Base-by-base conservation (phyloP, 352 stramenopile genomes). In the Globisporangium nagaii region DNA sequence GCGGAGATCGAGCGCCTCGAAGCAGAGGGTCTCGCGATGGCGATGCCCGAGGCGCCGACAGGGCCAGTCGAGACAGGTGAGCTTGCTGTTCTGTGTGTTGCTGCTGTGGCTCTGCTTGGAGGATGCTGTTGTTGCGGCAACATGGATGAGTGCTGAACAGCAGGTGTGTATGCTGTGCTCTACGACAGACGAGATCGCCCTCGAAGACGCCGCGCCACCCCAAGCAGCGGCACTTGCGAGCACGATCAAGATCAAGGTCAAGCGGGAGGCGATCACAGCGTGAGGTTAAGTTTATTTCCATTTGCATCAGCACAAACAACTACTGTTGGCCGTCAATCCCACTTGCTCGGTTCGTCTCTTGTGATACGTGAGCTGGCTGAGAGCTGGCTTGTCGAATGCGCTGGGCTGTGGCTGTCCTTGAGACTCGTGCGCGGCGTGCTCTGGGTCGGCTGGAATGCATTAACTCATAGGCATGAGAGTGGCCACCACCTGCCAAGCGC, bases 1-100 rank as follows among this genome's bases (percentile, higher is more conserved):
- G 84, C 82, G 3, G 84, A 88, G 59, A 93, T 95, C 49, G 85
- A 96, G 54, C 69, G 72, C 35, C 50, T 84, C 56, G 85, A 95
- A 51, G 79, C 77, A 1, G 66, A 71, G 9, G 60, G 53, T 9
- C 71, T 95, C 12, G 72, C 73, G 20, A 58, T 68, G 13, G 58
- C 67, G 24, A 65, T 96, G 42, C 86, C 84, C 9, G 70, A 86
- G 43, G 86, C 71, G 6, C 86, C 86, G 13, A 72, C 51, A 6
- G 51, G 56, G 34, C 37, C 60, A 7, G 32, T 86, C 42, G 68
- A 82, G 54, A 49, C 70, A 71, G 65, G 78, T 86, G 60, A 44
- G 52, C 17, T 0, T 12, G 32, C n/a, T n/a, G n/a, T n/a, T n/a
- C n/a, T 48, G 3, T 55, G 12, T 22, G 30, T 9, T 32, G 19